These are phyloP conservation scores for Voacanga thouarsii DNA, from an alignment of 257 asterid genomes.

Conservation along the genomic window DNA sequence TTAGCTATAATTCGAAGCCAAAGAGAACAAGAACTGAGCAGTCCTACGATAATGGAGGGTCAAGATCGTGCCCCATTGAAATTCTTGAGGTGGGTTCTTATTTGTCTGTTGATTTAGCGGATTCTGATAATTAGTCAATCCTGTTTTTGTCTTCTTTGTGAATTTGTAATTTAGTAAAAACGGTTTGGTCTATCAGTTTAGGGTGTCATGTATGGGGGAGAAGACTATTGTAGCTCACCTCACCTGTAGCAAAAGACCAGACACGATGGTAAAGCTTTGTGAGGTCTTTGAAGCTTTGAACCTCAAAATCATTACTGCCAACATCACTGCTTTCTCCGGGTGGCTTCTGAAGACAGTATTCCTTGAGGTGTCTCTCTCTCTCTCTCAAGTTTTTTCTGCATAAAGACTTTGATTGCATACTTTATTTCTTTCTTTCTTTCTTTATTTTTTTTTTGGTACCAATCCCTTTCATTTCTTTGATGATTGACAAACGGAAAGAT, in stretches of 20 bases:
- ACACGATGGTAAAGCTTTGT: conserved; percentile 76
- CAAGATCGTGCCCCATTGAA: conserved; percentile 50
- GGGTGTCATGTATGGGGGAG: conserved; percentile 61
- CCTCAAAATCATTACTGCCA: conserved; percentile 71
- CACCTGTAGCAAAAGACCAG: conserved; percentile 64
- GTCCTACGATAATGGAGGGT: conserved; percentile 24
- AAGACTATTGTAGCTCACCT: conserved; percentile 67
- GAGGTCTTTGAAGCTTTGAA: conserved; percentile 72
- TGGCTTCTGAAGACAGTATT: conserved; percentile 64
- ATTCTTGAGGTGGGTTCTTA: conserved; percentile 55
- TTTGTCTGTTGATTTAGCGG: background rate
- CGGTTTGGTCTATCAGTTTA: conserved; percentile 38
- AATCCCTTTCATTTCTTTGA: background rate
- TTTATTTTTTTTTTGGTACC: background rate
- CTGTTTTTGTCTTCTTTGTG: background rate
- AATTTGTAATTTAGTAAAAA: background rate
- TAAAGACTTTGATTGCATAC: no score
- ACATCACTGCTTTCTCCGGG: conserved; percentile 61
- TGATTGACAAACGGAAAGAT: background rate
- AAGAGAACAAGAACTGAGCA: conserved; percentile 49
- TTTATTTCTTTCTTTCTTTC: no score
- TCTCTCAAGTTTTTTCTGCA: background rate
- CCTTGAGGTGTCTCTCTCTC: conserved; percentile 56
- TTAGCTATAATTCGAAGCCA: conserved; percentile 27
- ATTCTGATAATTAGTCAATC: background rate